Percentiles rank a stretch among this genome's conserved stretches.
Evolutionary conservation across 2,329 filamentous ascomycete species (phyloP).

Genomic region (Colletotrichum siamense): DNA sequence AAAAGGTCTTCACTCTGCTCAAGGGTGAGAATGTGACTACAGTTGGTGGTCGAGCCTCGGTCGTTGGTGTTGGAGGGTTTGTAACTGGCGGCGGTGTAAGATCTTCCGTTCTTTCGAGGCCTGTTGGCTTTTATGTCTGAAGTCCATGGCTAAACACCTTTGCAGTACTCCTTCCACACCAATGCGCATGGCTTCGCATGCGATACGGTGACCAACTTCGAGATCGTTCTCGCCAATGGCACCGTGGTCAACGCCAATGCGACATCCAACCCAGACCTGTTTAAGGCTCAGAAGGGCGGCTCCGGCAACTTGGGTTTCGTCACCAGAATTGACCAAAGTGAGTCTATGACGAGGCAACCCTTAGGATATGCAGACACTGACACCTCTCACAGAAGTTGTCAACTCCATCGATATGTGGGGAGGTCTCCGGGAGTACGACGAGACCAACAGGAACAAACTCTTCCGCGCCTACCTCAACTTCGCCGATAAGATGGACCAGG

Average conservation of each 20-base stretch:
- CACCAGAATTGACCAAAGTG: conserved; percentile 29
- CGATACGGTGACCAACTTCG: conserved; percentile 44
- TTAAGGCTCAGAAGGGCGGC: conserved; percentile 52
- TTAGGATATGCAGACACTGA: not conserved
- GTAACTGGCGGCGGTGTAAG: conserved; percentile 24
- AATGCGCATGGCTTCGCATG: conserved; percentile 42
- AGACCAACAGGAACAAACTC: conserved; percentile 26
- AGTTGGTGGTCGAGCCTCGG: conserved; percentile 26
- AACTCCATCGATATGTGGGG: conserved; percentile 32
- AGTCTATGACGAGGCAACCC: not conserved
- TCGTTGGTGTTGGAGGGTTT: conserved; percentile 29
- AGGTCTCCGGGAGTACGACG: conserved; percentile 30
- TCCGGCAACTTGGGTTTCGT: conserved; percentile 50
- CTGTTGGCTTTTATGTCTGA: fast-evolving
- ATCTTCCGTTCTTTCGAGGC: not conserved
- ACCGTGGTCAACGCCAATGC: conserved; percentile 44
- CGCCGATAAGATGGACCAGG: conserved; percentile 28
- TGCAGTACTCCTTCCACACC: conserved; percentile 33
- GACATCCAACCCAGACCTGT: conserved; percentile 43
- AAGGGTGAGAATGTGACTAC: conserved; percentile 21
- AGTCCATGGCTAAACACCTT: not conserved
- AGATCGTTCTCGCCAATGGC: conserved; percentile 49
- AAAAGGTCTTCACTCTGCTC: conserved; percentile 27
- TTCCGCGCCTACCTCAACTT: conserved; percentile 33
- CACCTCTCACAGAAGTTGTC: not conserved